These are phyloP conservation scores for Verticillium nonalfalfae DNA, from an alignment of 2,329 filamentous ascomycete genomes.

Conservation along the genomic window DNA sequence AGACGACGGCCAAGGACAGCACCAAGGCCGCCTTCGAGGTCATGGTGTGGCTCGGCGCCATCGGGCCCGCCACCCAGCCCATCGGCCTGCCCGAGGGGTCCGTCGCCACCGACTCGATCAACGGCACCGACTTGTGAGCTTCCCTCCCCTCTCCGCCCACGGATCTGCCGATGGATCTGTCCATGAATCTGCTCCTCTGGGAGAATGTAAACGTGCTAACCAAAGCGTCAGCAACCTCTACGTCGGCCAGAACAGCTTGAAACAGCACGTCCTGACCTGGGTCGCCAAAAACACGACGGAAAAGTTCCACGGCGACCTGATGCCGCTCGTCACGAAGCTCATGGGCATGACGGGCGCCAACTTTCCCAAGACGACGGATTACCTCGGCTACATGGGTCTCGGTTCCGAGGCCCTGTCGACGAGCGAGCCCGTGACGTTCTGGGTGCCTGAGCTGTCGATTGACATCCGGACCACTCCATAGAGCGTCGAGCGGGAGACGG, in stretches of 20 bases:
- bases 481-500: background rate
- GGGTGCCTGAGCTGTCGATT: slow-evolving; percentile 30
- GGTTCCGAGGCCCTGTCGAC: slow-evolving; percentile 43
- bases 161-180: background rate
- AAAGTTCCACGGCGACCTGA: slow-evolving; percentile 39
- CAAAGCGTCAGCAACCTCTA: slow-evolving; percentile 28
- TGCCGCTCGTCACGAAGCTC: slow-evolving; percentile 34
- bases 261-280: slow-evolving; percentile 46
- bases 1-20: slow-evolving; percentile 29
- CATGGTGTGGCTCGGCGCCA: slow-evolving; percentile 50
- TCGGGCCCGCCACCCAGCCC: slow-evolving; percentile 38
- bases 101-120: slow-evolving; percentile 26
- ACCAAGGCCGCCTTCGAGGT: slow-evolving; percentile 41
- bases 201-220: too few species aligned
- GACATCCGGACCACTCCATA: slow-evolving; percentile 11
- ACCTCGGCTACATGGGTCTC: slow-evolving; percentile 45
- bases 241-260: slow-evolving; percentile 27
- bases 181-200: background rate
- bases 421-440: slow-evolving; percentile 39
- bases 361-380: slow-evolving; percentile 33
- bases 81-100: slow-evolving; percentile 31
- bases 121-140: slow-evolving; percentile 35
- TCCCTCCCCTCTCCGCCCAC: background rate
- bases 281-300: slow-evolving; percentile 25
- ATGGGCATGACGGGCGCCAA: slow-evolving; percentile 21